These are phyloP conservation scores for Thielaviopsis populi DNA, from an alignment of 2,329 filamentous ascomycete genomes.

Conservation along the genomic window DNA sequence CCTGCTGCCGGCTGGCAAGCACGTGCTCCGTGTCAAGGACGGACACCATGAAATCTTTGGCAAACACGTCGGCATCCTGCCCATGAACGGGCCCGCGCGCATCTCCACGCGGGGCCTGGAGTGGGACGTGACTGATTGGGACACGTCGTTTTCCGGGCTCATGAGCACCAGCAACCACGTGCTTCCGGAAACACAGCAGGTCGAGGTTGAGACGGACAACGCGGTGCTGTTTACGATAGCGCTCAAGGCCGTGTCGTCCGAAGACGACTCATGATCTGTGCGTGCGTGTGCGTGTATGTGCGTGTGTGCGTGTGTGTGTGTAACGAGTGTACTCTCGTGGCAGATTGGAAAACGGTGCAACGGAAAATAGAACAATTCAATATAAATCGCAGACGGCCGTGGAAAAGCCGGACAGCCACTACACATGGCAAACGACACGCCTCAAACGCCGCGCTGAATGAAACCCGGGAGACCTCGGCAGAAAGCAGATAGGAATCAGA, in stretches of 20 bases:
- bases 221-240: constrained; percentile 58
- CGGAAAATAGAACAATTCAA: background rate
- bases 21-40: constrained; percentile 49
- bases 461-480: background rate
- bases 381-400: background rate
- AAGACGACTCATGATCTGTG: background rate
- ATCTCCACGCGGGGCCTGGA: constrained; percentile 70
- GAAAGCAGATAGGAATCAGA: constrained; percentile 14
- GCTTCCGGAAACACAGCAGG: constrained; percentile 38
- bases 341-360: background rate
- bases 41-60: constrained; percentile 43
- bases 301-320: too few species aligned
- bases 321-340: too few species aligned
- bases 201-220: constrained; percentile 47
- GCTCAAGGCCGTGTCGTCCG: background rate
- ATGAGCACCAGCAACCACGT: constrained; percentile 75
- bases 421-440: background rate
- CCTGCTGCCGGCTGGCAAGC: constrained; percentile 43
- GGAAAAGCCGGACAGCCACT: background rate
- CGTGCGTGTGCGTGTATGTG: too few species aligned
- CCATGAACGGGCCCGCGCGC: constrained; percentile 60
- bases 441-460: constrained; percentile 17
- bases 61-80: constrained; percentile 74
- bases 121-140: constrained; percentile 81
- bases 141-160: constrained; percentile 56